Base-by-base conservation (phyloP, 2,329 filamentous ascomycete genomes). In the Colletotrichum sp. region DNA sequence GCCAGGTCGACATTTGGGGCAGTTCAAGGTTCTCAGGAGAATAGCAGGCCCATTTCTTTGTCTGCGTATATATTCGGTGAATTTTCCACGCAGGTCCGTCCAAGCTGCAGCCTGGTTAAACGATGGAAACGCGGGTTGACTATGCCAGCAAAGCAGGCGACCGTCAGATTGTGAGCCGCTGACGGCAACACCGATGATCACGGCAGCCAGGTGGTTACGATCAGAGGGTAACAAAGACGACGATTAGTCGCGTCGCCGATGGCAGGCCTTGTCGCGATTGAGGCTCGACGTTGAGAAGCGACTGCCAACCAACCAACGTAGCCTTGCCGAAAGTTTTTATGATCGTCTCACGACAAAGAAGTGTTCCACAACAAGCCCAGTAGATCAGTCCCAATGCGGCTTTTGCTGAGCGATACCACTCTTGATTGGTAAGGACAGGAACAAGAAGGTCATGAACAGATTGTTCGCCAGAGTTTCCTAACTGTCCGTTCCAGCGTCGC, bases 301-400 rank as follows among this genome's bases (percentile, higher is more conserved):
- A 44, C 28, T 26, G 28, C 34, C 44, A n/a, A 34, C 26, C 16
- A 24, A 22, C n/a, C 10, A 30, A 36, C 28, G 59, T 22, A 32
- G 59, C 59, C 59, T 57, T 4, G 26, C n/a, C 39, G 55, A 39
- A 52, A 22, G 24, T 12, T 48, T 22, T 32, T 60, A n/a, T 32
- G 44, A 73, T 75, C 70, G 24, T 52, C 57, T 59, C 16, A 24
- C n/a, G 32, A 75, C 73, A 75, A 75, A 75, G 72, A 67, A 39
- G 10, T 55, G 26, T 59, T 16, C 28, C 36, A 10, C 62, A 30
- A 10, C 16, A 28, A 24, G 24, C 22, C 26, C 32, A 44, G 70
- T 48, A n/a, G 32, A 73, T 65, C 64, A 36, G 30, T 44, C 57
- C 57, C 15, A 24, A 48, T 68, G 24, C 52, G 70, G 63, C 36